Evolutionary conservation across 1,284 basidiomycete genomes (phyloP).

Genomic region (Cryptococcus maquisensis): DNA sequence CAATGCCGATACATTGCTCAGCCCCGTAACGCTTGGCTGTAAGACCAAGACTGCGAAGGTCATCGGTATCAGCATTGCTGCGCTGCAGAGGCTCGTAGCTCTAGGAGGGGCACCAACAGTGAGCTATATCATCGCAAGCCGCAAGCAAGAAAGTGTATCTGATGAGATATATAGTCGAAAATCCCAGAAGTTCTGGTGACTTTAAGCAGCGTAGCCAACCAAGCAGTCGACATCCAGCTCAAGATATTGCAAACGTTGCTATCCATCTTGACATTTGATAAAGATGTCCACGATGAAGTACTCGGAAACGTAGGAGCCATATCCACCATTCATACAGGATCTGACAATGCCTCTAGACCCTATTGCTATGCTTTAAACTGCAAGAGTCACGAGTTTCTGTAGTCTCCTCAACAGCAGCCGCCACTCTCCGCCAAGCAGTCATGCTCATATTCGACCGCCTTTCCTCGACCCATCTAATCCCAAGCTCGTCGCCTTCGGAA

Average conservation of each 20-base stretch:
- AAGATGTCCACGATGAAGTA: conserved; percentile 68
- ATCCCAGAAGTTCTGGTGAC: conserved; percentile 74
- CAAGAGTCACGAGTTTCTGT: conserved; percentile 94
- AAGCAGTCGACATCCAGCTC: conserved; percentile 91
- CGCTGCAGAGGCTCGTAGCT: conserved; percentile 83
- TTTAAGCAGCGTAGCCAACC: conserved; percentile 78
- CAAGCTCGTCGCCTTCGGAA: conserved; percentile 2
- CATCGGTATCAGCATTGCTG: conserved; percentile 83
- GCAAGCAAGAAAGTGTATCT: not conserved
- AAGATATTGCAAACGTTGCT: conserved; percentile 85
- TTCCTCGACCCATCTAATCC: conserved; percentile 8
- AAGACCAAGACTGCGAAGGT: conserved; percentile 91
- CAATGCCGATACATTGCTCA: conserved; percentile 73
- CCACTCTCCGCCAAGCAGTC: conserved; percentile 89
- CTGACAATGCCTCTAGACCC: conserved; percentile 55
- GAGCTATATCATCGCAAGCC: conserved; percentile 9
- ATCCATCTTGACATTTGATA: conserved; percentile 81
- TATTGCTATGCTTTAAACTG: conserved; percentile 86
- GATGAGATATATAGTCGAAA: conserved; percentile 54
- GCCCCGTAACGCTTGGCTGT: conserved; percentile 90
- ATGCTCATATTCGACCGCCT: conserved; percentile 98
- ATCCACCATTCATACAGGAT: not conserved
- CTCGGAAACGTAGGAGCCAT: conserved; percentile 60
- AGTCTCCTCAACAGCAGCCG: conserved; percentile 94
- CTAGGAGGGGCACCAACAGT: conserved; percentile 72